A percentile compares a stretch with the other conserved stretches of the same genome.
Conservation (phyloP, 139 green algal genomes). For the Volvox africanus region DNA sequence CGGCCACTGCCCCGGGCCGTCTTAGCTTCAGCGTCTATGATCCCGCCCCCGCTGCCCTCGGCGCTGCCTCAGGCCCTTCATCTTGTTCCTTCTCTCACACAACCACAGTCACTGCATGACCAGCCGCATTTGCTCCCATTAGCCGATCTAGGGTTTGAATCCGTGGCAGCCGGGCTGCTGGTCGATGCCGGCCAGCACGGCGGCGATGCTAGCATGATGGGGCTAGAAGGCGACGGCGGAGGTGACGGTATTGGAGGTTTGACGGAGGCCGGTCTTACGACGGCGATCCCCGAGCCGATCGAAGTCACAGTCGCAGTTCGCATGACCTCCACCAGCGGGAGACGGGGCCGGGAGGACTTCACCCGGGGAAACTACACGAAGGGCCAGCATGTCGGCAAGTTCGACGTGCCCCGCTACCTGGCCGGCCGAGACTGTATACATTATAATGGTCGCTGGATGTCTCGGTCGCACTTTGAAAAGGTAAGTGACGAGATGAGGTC, state of each 20-base stretch:
- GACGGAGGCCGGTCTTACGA: too few species aligned
- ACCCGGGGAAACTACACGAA: background rate
- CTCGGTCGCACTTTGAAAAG: constrained; percentile 14
- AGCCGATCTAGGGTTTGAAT: background rate
- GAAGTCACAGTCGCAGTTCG: background rate
- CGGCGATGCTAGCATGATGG: background rate
- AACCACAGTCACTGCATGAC: background rate
- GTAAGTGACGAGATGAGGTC: background rate
- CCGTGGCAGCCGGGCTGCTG: background rate
- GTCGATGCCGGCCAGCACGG: background rate
- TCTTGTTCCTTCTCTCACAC: background rate
- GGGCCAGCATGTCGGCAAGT: background rate
- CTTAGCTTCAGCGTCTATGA: background rate
- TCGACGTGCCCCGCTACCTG: background rate
- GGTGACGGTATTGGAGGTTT: background rate
- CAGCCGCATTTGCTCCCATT: background rate
- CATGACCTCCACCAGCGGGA: background rate
- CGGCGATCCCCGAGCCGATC: background rate
- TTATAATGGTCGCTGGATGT: background rate
- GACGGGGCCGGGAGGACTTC: background rate
- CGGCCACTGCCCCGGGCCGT: background rate
- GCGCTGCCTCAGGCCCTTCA: background rate
- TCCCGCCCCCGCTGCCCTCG: background rate
- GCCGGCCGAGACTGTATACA: constrained; percentile 5
- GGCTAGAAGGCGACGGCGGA: background rate